Percentiles rank a stretch among this genome's conserved stretches.
phyloP scores from a whole-genome alignment of 2,329 filamentous ascomycete genomes.

The Ophioceras dolichostomum region DNA sequence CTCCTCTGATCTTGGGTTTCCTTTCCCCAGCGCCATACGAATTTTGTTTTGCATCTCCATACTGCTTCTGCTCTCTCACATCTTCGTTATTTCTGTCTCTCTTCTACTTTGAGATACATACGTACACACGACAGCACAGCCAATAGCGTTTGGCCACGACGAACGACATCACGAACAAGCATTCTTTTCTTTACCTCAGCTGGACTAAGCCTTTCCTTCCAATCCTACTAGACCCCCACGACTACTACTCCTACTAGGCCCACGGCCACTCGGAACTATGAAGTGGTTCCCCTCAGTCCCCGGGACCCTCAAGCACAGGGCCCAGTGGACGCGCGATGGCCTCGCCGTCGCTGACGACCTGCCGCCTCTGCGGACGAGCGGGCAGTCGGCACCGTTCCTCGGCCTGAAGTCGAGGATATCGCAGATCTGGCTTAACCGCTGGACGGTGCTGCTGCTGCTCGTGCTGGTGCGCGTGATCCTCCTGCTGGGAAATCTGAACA shows the following conservation, averaged over 20 bases:
- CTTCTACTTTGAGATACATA: conserved; percentile 2
- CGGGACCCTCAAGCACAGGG: conserved; percentile 14
- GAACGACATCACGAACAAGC: neutral
- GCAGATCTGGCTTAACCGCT: conserved; percentile 95
- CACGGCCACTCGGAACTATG: conserved; percentile 4
- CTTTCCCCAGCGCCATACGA: neutral
- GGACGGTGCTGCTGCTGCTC: conserved; percentile 82
- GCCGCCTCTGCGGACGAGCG: conserved; percentile 31
- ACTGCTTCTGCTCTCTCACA: neutral
- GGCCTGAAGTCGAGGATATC: conserved; percentile 81
- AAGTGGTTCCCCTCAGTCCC: conserved; percentile 18
- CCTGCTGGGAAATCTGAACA: conserved; percentile 58
- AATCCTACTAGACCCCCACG: neutral
- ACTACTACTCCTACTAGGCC: neutral
- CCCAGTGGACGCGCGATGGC: conserved; percentile 21
- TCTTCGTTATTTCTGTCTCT: conserved; percentile 1
- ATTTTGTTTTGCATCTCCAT: neutral
- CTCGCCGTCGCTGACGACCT: conserved; percentile 18
- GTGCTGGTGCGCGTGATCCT: conserved; percentile 74
- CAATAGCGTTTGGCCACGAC: neutral
- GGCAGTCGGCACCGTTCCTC: conserved; percentile 70
- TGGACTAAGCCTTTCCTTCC: conserved; percentile 7
- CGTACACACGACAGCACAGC: neutral
- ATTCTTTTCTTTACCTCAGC: neutral
- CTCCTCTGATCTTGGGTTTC: no score